Percentiles rank a stretch among this genome's conserved stretches.
phyloP scores from a whole-genome alignment of 2,329 filamentous ascomycete genomes.

The Verticillium zaregamsianum region DNA sequence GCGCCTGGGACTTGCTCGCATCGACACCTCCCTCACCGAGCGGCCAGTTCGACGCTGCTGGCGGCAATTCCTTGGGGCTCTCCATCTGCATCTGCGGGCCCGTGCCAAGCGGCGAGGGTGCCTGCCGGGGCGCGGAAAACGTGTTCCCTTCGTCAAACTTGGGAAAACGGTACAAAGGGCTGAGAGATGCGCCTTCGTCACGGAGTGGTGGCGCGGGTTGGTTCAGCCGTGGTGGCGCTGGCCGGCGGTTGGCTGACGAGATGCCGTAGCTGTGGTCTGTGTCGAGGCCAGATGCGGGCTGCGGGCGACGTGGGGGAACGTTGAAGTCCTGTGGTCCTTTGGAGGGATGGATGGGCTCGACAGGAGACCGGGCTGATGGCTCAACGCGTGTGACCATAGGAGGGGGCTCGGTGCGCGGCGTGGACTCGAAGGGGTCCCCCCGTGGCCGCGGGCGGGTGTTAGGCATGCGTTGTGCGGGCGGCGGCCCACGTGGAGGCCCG shows the following conservation, averaged over 20 bases:
- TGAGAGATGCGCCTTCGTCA: background rate
- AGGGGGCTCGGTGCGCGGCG: background rate
- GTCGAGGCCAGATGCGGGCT: background rate
- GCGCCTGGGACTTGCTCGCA: background rate
- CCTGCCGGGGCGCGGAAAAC: background rate
- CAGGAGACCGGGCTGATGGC: background rate
- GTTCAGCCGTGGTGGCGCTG: conserved; percentile 7
- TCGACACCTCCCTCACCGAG: background rate
- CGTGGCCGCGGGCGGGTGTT: background rate
- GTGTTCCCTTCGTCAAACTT: background rate
- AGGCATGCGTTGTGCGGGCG: background rate
- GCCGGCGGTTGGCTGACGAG: conserved; percentile 10
- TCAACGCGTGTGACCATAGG: background rate
- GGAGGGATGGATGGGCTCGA: conserved; percentile 1
- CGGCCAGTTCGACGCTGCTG: background rate
- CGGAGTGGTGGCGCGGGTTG: background rate
- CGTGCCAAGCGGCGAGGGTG: background rate
- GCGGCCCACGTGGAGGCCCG: background rate
- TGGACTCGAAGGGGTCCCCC: background rate
- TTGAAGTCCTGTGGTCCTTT: conserved; percentile 4
- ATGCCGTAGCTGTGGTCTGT: conserved; percentile 10
- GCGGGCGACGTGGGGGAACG: background rate
- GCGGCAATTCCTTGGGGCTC: background rate
- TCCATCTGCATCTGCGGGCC: background rate
- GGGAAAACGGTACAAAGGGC: background rate